These are phyloP conservation scores for Rhodotorula diobovata DNA, from an alignment of 768 basidiomycete species.

Conservation along the genomic window DNA sequence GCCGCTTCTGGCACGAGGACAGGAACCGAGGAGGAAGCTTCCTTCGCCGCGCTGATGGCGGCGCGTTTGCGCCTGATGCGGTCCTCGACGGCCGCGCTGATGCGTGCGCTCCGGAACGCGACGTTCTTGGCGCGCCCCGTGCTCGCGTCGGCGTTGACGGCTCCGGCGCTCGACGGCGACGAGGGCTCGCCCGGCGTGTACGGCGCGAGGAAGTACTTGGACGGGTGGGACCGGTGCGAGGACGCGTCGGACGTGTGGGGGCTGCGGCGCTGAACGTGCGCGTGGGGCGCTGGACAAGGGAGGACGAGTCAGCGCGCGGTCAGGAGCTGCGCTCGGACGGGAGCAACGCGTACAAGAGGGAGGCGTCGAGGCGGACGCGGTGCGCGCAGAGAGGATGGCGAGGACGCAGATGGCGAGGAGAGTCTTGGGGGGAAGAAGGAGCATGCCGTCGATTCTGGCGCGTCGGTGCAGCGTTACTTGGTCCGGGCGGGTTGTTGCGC, in stretches of 20 bases:
- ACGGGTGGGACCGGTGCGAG: slow-evolving; percentile 1
- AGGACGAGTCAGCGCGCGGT: not conserved
- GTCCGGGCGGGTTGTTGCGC: not conserved
- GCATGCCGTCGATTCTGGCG: not conserved
- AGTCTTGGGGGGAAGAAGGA: not conserved
- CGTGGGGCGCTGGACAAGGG: not conserved
- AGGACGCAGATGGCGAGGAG: slow-evolving; percentile 3
- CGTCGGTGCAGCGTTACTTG: not conserved
- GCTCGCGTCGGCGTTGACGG: not conserved
- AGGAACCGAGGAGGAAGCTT: too few relatives aligned
- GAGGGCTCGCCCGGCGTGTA: not conserved
- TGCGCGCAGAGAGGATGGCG: not conserved
- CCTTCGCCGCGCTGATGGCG: too few relatives aligned
- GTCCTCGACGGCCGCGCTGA: too few relatives aligned
- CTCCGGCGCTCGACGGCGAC: not conserved
- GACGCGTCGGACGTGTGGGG: not conserved
- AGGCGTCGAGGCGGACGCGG: not conserved
- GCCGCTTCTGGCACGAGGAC: too few relatives aligned
- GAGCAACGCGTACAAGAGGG: not conserved
- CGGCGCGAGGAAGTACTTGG: slow-evolving; percentile 1
- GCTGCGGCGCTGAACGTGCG: not conserved
- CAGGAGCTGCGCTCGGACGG: not conserved
- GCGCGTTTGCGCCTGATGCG: too few relatives aligned
- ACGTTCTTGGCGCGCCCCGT: not conserved
- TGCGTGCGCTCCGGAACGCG: not conserved